A percentile compares a stretch with the other conserved stretches of the same genome.
Evolutionary conservation across 2,329 filamentous ascomycete genomes (phyloP).

Genomic region (Sordariomycetes sp.): DNA sequence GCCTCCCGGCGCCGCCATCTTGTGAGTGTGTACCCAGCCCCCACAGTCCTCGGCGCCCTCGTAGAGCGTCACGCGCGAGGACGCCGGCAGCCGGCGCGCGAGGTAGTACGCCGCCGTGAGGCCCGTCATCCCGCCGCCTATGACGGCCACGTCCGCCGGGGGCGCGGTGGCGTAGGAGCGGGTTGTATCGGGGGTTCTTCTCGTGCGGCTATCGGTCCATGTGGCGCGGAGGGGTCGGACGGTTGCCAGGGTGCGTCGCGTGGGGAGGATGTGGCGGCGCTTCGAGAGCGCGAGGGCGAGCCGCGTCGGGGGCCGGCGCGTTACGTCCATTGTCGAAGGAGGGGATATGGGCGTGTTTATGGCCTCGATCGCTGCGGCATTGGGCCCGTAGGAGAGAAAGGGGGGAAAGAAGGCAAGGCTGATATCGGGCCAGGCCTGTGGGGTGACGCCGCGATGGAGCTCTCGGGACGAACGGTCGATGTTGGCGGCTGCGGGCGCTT

Average conservation of each 20-base stretch:
- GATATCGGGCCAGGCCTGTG: background rate
- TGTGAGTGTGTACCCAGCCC: constrained; percentile 66
- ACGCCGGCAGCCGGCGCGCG: constrained; percentile 46
- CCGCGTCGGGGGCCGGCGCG: background rate
- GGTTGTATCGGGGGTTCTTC: background rate
- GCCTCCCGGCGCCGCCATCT: constrained; percentile 5
- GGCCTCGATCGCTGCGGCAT: background rate
- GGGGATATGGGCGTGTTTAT: background rate
- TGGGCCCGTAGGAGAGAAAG: background rate
- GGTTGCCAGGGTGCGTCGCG: background rate
- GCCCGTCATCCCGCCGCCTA: constrained; percentile 76
- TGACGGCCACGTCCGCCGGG: constrained; percentile 41
- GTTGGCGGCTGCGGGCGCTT: background rate
- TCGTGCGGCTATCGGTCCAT: background rate
- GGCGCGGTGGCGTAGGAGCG: background rate
- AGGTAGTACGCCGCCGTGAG: constrained; percentile 69
- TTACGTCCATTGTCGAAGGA: background rate
- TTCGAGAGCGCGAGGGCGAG: background rate
- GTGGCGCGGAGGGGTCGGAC: background rate
- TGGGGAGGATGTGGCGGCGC: background rate
- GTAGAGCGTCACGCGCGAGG: constrained; percentile 65
- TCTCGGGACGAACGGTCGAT: background rate
- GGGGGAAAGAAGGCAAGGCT: background rate
- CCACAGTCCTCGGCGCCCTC: constrained; percentile 55
- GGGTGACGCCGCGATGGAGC: background rate